phyloP scores from a whole-genome alignment of 139 green algal species.

The Spirogloea muscicola region DNA sequence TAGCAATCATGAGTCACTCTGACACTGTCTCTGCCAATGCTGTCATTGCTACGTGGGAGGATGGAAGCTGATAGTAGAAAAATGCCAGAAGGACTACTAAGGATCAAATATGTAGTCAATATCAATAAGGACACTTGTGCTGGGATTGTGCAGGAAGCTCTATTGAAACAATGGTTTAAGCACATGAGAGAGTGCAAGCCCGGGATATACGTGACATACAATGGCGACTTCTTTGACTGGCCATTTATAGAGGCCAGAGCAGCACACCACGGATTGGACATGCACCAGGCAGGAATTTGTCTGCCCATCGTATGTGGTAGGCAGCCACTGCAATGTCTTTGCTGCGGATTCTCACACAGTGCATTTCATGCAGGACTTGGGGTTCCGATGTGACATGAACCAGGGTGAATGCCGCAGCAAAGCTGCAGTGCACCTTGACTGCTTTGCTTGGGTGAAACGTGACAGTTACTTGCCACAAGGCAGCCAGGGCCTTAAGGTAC shows the following conservation, averaged over 20 bases:
- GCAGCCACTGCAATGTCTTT: no score
- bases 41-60: no score
- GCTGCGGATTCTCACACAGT: background rate
- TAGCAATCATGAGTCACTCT: no score
- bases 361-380: conserved; percentile 30
- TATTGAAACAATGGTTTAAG: conserved; percentile 82
- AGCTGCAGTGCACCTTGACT: conserved; percentile 90
- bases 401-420: conserved; percentile 59
- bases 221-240: conserved; percentile 98
- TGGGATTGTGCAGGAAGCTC: conserved; percentile 43
- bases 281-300: no score
- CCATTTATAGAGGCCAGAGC: conserved; percentile 90
- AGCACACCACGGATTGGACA: conserved; percentile 74
- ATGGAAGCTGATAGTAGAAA: no score
- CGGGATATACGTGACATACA: conserved; percentile 96
- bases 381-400: conserved; percentile 9
- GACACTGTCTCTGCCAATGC: no score
- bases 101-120: no score
- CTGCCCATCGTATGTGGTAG: no score
- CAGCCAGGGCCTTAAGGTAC: conserved; percentile 80
- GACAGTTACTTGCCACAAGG: conserved; percentile 97
- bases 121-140: no score
- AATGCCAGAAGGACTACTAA: no score
- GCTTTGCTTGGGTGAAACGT: conserved; percentile 93
- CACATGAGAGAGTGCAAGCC: conserved; percentile 79